Evolutionary conservation across 805 yeast species (phyloP).

Genomic region (Hanseniaspora jakobsenii): DNA sequence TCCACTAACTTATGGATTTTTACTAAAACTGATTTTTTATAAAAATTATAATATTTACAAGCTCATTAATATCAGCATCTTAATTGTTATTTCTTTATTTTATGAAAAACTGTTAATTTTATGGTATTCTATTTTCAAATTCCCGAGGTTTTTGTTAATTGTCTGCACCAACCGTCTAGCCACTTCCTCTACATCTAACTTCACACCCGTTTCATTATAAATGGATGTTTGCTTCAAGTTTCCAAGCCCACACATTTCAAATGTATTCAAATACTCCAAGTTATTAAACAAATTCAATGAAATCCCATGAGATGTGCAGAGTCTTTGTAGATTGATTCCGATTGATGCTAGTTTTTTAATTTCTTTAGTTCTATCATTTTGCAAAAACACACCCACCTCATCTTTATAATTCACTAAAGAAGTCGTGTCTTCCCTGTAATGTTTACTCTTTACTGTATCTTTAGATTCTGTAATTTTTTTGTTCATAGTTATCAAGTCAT

Average conservation of each 20-base stretch:
- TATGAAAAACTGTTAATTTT: no score
- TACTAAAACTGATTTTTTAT: no score
- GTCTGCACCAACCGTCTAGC: conserved; percentile 36
- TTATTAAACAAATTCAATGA: conserved; percentile 71
- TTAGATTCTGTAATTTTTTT: conserved; percentile 58
- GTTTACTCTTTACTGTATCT: conserved; percentile 32
- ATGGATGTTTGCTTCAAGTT: conserved; percentile 48
- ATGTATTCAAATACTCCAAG: conserved; percentile 52
- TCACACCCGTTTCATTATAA: conserved; percentile 18
- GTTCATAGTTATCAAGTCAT: no score
- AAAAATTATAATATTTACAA: no score
- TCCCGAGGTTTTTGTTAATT: conserved; percentile 32
- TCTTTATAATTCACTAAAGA: conserved; percentile 40
- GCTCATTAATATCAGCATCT: no score
- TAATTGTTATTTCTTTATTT: no score
- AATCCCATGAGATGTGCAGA: conserved; percentile 80
- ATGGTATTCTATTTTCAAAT: conserved; percentile 30
- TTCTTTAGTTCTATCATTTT: conserved; percentile 64
- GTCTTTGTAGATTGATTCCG: conserved; percentile 76
- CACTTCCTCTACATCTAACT: conserved; percentile 27
- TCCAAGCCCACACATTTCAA: conserved; percentile 78
- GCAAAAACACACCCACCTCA: conserved; percentile 22
- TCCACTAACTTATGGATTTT: no score
- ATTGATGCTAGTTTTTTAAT: conserved; percentile 68
- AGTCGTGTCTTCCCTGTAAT: conserved; percentile 17